A percentile compares a stretch with the other conserved stretches of the same genome.
phyloP scores from a whole-genome alignment of 768 basidiomycete genomes.

The Pulveroboletus sp. region DNA sequence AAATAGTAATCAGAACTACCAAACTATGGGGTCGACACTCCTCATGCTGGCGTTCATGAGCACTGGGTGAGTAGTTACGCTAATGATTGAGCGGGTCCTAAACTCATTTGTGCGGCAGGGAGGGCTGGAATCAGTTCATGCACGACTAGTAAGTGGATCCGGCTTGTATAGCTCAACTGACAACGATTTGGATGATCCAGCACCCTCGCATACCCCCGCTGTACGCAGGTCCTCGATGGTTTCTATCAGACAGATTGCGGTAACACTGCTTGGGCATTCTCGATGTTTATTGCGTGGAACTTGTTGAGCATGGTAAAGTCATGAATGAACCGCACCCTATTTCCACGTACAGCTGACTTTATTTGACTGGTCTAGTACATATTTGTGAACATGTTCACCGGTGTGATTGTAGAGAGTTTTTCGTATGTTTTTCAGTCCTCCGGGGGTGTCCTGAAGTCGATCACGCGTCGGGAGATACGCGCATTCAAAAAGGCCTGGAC shows the following conservation, averaged over 20 bases:
- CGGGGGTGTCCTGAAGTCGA: slow-evolving; percentile 63
- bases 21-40: slow-evolving; percentile 69
- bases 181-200: slow-evolving; percentile 35
- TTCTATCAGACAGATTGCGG: slow-evolving; percentile 81
- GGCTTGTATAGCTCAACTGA: background rate
- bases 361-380: slow-evolving; percentile 60
- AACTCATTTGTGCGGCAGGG: slow-evolving; percentile 41
- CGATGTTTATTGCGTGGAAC: slow-evolving; percentile 92
- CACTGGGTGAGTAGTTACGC: slow-evolving; percentile 61
- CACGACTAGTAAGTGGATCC: slow-evolving; percentile 70
- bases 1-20: slow-evolving; percentile 69
- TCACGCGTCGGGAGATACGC: slow-evolving; percentile 89
- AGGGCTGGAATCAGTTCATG: slow-evolving; percentile 98
- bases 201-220: slow-evolving; percentile 71
- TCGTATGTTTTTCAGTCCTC: slow-evolving; percentile 91
- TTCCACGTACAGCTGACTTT: background rate
- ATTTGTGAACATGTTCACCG: slow-evolving; percentile 94
- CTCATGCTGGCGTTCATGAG: slow-evolving; percentile 93
- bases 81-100: background rate
- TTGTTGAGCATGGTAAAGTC: slow-evolving; percentile 79
- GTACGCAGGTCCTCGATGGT: slow-evolving; percentile 50
- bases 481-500: slow-evolving; percentile 94
- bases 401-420: slow-evolving; percentile 94
- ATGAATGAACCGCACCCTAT: slow-evolving; percentile 15
- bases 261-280: slow-evolving; percentile 74